phyloP scores from a whole-genome alignment of 164 flowering plant genomes.

The Pachysandra terminalis region DNA sequence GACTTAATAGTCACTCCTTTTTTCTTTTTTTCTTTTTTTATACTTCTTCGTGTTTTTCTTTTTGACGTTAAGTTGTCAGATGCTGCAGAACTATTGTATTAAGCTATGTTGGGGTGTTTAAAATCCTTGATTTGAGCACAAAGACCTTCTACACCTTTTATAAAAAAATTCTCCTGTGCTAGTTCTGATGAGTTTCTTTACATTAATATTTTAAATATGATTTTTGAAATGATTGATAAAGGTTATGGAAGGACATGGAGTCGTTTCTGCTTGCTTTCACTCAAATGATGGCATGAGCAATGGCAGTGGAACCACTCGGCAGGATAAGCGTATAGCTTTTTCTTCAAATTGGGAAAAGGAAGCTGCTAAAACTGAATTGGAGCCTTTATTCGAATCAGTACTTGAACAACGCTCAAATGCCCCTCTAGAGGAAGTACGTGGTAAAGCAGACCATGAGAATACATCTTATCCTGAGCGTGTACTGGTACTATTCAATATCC shows the following conservation, averaged over 20 bases:
- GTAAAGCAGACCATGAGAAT: slow-evolving; percentile 12
- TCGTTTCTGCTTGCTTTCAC: slow-evolving; percentile 16
- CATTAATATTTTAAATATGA: slow-evolving; percentile 13
- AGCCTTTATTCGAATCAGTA: slow-evolving; percentile 17
- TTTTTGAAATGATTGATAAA: slow-evolving; percentile 21
- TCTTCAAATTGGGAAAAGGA: slow-evolving; percentile 13
- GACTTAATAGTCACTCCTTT: too few species aligned
- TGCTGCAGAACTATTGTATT: too few species aligned
- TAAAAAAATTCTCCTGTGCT: too few species aligned
- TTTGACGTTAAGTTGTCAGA: too few species aligned
- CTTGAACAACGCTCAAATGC: slow-evolving; percentile 7
- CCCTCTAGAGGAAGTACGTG: slow-evolving; percentile 3
- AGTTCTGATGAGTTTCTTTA: not conserved
- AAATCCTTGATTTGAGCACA: too few species aligned
- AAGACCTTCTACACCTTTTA: too few species aligned
- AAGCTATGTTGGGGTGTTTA: too few species aligned
- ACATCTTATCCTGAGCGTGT: slow-evolving; percentile 10
- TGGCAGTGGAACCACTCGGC: slow-evolving; percentile 14
- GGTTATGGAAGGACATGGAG: slow-evolving; percentile 22
- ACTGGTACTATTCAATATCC: slow-evolving; percentile 12
- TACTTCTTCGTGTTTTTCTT: too few species aligned
- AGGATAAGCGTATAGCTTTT: slow-evolving; percentile 11
- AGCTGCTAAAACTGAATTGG: slow-evolving; percentile 11
- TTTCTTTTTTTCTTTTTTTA: too few species aligned
- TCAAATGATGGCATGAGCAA: slow-evolving; percentile 13